A percentile compares a stretch with the other conserved stretches of the same genome.
These are phyloP conservation scores for Capsicum pubescens DNA, from an alignment of 257 asterid species.

Conservation along the genomic window DNA sequence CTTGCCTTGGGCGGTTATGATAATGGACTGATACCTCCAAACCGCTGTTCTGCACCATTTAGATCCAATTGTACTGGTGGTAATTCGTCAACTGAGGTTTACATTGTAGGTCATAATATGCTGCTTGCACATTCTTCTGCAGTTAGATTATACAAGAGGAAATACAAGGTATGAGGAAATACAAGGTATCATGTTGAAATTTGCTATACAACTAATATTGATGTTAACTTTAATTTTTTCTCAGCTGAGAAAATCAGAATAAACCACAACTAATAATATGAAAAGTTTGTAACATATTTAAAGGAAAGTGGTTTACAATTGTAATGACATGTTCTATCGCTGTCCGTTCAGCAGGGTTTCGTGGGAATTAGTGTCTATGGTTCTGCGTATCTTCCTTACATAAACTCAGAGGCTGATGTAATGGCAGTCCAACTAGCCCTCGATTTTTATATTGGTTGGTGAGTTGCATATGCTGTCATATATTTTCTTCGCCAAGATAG, in stretches of 20 bases:
- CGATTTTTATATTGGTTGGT: conserved; percentile 59
- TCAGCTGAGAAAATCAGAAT: too few species aligned
- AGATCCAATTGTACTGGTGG: conserved; percentile 36
- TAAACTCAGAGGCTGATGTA: conserved; percentile 47
- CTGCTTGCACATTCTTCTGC: conserved; percentile 56
- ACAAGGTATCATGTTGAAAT: conserved; percentile 41
- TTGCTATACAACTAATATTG: background rate
- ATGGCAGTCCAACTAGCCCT: conserved; percentile 51
- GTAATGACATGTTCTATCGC: conserved; percentile 25
- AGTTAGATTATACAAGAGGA: conserved; percentile 40
- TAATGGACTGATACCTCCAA: conserved; percentile 46
- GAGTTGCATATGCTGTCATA: conserved; percentile 15
- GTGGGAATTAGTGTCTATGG: conserved; percentile 56
- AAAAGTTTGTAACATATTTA: too few species aligned
- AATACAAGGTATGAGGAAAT: conserved; percentile 56
- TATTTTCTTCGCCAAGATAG: background rate
- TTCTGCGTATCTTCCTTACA: conserved; percentile 40
- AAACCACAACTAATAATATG: too few species aligned
- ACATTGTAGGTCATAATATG: conserved; percentile 51
- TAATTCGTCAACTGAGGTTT: conserved; percentile 50
- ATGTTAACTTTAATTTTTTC: too few species aligned
- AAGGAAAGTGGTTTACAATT: too few species aligned
- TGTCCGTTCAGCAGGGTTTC: conserved; percentile 60
- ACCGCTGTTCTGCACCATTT: conserved; percentile 46
- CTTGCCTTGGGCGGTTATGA: conserved; percentile 52